phyloP scores from a whole-genome alignment of 2,329 filamentous ascomycete genomes.

The Clonostachys byssicola region DNA sequence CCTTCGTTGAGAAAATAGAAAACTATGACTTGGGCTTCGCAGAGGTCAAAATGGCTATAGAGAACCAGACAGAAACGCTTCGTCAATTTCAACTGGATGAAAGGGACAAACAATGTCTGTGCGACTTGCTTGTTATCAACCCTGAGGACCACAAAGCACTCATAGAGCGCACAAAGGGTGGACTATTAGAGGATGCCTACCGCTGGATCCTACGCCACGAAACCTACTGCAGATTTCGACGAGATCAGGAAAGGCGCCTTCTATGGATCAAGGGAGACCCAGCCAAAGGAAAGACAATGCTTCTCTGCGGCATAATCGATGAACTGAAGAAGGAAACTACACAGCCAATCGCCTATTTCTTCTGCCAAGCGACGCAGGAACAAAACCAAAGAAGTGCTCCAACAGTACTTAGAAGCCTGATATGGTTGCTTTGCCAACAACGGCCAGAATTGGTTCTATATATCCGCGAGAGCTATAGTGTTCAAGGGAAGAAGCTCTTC shows the following conservation, averaged over 20 bases:
- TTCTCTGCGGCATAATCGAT: constrained; percentile 28
- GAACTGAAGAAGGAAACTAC: constrained; percentile 11
- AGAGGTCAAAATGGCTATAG: too few species aligned
- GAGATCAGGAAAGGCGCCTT: constrained; percentile 8
- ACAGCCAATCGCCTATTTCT: constrained; percentile 26
- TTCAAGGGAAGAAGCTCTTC: constrained; percentile 26
- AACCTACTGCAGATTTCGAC: constrained; percentile 8
- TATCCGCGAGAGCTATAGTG: constrained; percentile 3
- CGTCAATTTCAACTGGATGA: constrained; percentile 1
- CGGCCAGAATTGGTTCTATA: neutral
- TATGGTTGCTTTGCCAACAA: constrained; percentile 31
- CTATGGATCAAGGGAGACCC: constrained; percentile 32
- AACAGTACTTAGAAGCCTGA: constrained; percentile 34
- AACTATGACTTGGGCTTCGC: too few species aligned
- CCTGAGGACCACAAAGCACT: constrained; percentile 24
- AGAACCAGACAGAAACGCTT: too few species aligned
- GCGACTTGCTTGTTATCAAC: constrained; percentile 17
- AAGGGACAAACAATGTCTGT: constrained; percentile 12
- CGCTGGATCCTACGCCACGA: constrained; percentile 23
- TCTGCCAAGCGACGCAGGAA: constrained; percentile 34
- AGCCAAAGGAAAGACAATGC: constrained; percentile 39
- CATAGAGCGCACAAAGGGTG: constrained; percentile 26
- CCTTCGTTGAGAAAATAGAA: too few species aligned
- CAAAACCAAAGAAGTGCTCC: constrained; percentile 27
- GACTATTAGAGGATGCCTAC: constrained; percentile 21